phyloP scores from a whole-genome alignment of 129 eudicot species.

The Saussurea involucrata region DNA sequence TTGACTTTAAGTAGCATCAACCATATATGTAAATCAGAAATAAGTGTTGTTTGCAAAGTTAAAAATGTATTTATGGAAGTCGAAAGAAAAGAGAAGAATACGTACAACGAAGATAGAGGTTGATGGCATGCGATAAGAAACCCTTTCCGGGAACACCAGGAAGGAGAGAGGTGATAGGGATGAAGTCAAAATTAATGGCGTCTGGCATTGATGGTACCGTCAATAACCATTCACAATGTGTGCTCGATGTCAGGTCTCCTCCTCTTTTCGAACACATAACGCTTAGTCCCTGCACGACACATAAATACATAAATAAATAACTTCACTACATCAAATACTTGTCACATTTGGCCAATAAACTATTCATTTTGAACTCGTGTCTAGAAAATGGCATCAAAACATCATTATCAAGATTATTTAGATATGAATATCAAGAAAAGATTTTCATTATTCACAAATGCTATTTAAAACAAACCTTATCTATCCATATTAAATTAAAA shows the following conservation, averaged over 20 bases:
- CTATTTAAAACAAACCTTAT: neutral
- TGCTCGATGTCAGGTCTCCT: conserved; percentile 53
- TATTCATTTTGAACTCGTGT: neutral
- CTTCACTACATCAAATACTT: neutral
- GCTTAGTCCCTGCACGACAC: conserved; percentile 58
- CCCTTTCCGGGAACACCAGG: conserved; percentile 80
- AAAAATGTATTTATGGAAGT: neutral
- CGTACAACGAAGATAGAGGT: conserved; percentile 88
- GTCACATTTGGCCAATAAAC: neutral
- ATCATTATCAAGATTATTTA: neutral
- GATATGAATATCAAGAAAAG: too few species aligned
- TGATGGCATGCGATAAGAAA: conserved; percentile 91
- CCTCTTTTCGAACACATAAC: conserved; percentile 79
- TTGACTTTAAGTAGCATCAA: neutral
- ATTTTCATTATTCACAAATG: neutral
- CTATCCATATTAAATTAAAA: neutral
- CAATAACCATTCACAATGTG: conserved; percentile 80
- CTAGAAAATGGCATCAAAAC: neutral
- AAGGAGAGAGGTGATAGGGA: conserved; percentile 86
- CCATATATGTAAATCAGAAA: neutral
- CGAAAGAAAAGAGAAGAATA: neutral
- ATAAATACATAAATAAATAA: neutral
- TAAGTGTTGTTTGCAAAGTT: neutral
- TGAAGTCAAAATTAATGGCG: conserved; percentile 71
- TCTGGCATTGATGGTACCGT: conserved; percentile 83